These are phyloP conservation scores for Didymella segeticola DNA, from an alignment of 2,329 filamentous ascomycete species.

Conservation along the genomic window DNA sequence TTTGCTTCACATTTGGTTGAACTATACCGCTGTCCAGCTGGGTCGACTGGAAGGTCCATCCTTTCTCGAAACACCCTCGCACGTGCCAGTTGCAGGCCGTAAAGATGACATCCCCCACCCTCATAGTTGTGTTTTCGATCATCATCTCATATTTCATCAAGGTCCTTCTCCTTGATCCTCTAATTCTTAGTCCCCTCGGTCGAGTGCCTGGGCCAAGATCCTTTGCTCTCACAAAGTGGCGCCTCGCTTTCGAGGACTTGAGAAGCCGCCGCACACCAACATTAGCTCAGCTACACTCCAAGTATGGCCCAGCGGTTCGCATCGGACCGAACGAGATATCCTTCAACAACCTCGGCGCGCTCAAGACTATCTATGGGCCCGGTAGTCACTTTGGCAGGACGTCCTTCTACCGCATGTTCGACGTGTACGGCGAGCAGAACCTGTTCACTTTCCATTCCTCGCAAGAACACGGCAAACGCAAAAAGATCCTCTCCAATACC, in stretches of 20 bases:
- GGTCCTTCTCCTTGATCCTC: background rate
- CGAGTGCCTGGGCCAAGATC: background rate
- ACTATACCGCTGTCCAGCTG: background rate
- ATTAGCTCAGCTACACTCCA: background rate
- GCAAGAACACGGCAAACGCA: background rate
- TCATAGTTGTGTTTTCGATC: background rate
- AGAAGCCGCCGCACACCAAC: background rate
- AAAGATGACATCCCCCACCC: background rate
- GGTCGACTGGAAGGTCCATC: background rate
- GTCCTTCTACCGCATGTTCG: background rate
- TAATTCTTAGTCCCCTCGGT: background rate
- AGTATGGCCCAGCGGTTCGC: background rate
- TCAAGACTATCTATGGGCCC: background rate
- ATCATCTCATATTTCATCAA: background rate
- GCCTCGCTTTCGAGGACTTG: background rate
- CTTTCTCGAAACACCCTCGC: background rate
- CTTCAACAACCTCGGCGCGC: background rate
- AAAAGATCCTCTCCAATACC: background rate
- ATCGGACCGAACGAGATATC: slow-evolving; percentile 1
- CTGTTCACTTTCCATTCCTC: background rate
- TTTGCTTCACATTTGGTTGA: background rate
- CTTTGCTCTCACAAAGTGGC: slow-evolving; percentile 1
- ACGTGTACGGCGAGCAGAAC: background rate
- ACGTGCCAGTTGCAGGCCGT: background rate
- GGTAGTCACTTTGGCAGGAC: background rate